Base-by-base conservation (phyloP, 2,329 filamentous ascomycete species). In the Tricladium varicosporioides region DNA sequence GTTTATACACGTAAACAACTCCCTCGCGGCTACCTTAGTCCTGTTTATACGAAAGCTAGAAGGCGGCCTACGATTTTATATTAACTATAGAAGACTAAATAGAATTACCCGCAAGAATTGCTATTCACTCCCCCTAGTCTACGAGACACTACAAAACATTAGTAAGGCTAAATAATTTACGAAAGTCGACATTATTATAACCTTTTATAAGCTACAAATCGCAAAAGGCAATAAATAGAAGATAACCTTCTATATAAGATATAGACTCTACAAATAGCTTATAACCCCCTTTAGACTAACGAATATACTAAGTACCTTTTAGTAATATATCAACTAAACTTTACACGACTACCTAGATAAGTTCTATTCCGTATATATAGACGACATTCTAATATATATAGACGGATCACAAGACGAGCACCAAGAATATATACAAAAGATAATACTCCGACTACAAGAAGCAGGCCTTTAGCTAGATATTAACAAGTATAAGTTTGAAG, bases 261-360 rank as follows among this genome's bases (percentile, higher is more conserved):
- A 64, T 51, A 56, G 64, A 13, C 56, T 66, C 1, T 72, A 62
- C 56, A 53, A 73, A 50, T 72, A 67, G 31, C n/a, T 58, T 16
- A 61, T 71, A 1, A 70, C 66, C 50, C 60, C 59, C 1, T 71
- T 72, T 62, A 53, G 69, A 10, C 43, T 69, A 15, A 59, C 54
- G 14, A 69, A 67, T 48, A 57, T 53, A 44, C 59, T 49, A 19
- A 59, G 47, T 22, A 58, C 56, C 31, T 59, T 60, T 53, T 31
- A 65, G 40, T 27, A 31, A 22, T 54, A 58, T 49, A 61, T 63
- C 27, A 60, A 68, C 55, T 27, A 60, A 33, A 43, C 47, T 7
- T 47, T 66, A 19, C 15, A 45, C 16, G 45, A 59, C 3, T 59
- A 52, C 48, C 18, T 66, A 10, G 44, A 64, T 48, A 13, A 43